Evolutionary conservation across 176 grass and related monocot genomes (phyloP), one percentile per base, ranked within the genome.

Genomic region (Miscanthus lutarioriparius): DNA sequence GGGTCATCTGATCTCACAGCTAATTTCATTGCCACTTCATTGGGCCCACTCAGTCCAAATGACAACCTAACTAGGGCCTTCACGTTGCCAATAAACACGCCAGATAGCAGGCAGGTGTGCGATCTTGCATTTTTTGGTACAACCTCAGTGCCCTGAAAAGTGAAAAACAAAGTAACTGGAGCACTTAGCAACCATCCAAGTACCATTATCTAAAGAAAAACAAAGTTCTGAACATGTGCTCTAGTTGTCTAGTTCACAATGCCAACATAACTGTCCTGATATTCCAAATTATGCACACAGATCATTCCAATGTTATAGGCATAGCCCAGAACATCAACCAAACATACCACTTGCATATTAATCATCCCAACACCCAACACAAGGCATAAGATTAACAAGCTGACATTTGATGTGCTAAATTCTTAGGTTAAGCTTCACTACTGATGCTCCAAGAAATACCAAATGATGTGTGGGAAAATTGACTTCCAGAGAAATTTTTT

Each of bases 11-110:
- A 94, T 80, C 96, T 92, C 75, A 99, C 96, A 41, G 90, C 86
- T 16, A 99, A 88, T 85, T 99, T 99, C 96, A 99, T 99, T 4
- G 93, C 96, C 44, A 99, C 96, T 85, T 99, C 91, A 68, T 92
- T 99, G 64, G 93, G 88, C 13, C 91, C 93, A 44, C 90, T 93
- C 36, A 99, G 86, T 51, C 96, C 96, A 58, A 99, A 99, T 64
- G 93, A 92, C 11, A 99, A 72, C 79, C 96, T 92, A 22, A 91
- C 93, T 37, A 99, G 81, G 76, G 94, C 96, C 85, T 94, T 99
- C 11, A 80, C 82, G 23, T 91, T 85, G 40, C 96, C 90, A 6
- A 94, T 78, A 40, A 84, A 96, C 75, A 99, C 86, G 0, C 96
- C 96, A 44, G 96, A 99, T 1, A 99, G 82, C 45, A 94, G 81